Percentiles rank a stretch among this genome's conserved stretches.
Conservation (phyloP, 768 basidiomycete species). For the Trametes gibbosa region DNA sequence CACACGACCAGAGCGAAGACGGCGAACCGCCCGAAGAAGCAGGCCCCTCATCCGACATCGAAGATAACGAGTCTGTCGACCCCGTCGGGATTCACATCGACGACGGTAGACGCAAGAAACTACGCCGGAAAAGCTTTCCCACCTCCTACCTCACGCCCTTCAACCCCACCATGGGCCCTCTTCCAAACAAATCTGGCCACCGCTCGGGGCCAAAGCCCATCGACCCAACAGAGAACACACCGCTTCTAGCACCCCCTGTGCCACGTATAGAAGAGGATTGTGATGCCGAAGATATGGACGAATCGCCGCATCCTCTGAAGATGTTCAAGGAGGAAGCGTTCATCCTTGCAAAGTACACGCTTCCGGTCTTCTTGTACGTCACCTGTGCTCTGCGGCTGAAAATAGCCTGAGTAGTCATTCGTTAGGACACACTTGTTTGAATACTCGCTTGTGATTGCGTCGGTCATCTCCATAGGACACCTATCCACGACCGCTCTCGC, state of each 20-base stretch:
- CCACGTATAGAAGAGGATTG: slow-evolving; percentile 55
- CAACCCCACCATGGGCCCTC: slow-evolving; percentile 33
- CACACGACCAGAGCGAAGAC: slow-evolving; percentile 17
- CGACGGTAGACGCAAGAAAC: neutral
- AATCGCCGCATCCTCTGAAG: slow-evolving; percentile 28
- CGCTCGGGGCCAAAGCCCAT: slow-evolving; percentile 24
- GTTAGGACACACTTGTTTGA: slow-evolving; percentile 78
- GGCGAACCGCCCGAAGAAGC: slow-evolving; percentile 13
- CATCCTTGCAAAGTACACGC: slow-evolving; percentile 59
- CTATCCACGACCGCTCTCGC: slow-evolving; percentile 88
- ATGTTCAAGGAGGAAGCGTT: slow-evolving; percentile 57
- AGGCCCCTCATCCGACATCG: slow-evolving; percentile 1
- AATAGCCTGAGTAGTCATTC: neutral
- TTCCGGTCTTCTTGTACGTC: slow-evolving; percentile 71
- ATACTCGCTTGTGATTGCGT: slow-evolving; percentile 79
- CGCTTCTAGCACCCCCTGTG: slow-evolving; percentile 53
- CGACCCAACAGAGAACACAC: slow-evolving; percentile 50
- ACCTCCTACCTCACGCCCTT: slow-evolving; percentile 37
- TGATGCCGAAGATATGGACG: slow-evolving; percentile 35
- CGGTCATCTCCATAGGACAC: slow-evolving; percentile 88
- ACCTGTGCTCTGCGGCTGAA: neutral
- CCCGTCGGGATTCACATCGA: slow-evolving; percentile 3
- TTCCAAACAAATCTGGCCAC: slow-evolving; percentile 25
- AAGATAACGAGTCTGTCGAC: slow-evolving; percentile 16
- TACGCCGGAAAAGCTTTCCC: slow-evolving; percentile 32